These are phyloP conservation scores for Ichthyophthirius multifiliis DNA, from an alignment of 169 alveolate species.

Conservation along the genomic window DNA sequence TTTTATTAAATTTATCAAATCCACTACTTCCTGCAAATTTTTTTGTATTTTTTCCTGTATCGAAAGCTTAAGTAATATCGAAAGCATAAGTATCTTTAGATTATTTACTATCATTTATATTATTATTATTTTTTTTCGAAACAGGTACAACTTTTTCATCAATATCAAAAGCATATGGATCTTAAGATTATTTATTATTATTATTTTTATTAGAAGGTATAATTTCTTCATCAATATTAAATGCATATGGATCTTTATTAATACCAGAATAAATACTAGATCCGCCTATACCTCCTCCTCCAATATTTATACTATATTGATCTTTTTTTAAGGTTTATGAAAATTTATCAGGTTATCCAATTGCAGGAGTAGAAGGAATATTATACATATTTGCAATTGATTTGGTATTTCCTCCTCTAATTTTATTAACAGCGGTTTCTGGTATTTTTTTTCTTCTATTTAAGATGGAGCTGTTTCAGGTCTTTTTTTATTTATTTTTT, in stretches of 20 bases:
- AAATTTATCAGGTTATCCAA: background rate
- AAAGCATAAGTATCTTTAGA: constrained; percentile 6
- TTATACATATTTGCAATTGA: background rate
- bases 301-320: too few species aligned
- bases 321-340: background rate
- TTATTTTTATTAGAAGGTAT: background rate
- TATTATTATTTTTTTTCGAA: background rate
- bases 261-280: background rate
- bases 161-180: background rate
- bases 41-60: background rate
- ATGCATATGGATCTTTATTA: background rate
- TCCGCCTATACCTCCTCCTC: background rate
- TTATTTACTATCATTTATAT: background rate
- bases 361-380: background rate
- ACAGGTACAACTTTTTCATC: background rate
- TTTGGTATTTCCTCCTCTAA: background rate
- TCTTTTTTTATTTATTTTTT: background rate
- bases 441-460: constrained; percentile 5
- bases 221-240: background rate
- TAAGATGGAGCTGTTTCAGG: background rate
- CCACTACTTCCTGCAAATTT: background rate
- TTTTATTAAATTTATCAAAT: background rate
- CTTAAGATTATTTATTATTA: too few species aligned
- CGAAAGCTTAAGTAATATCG: background rate
- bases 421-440: constrained; percentile 14